Base-by-base conservation (phyloP, 257 asterid species). In the Plantago major region DNA sequence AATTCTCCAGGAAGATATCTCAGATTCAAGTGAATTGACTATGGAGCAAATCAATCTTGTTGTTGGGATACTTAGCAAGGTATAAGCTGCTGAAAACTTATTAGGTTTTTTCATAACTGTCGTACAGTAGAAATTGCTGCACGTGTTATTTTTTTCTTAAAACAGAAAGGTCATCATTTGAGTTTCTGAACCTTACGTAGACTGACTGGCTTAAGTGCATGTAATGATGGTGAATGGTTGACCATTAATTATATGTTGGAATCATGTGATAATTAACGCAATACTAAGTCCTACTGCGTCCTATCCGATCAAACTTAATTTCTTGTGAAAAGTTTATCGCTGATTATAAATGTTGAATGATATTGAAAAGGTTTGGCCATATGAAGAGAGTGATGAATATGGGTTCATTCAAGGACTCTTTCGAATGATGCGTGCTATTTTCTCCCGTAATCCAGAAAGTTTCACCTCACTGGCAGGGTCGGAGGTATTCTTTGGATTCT, bases 401-500 rank as follows among this genome's bases (percentile, higher is more conserved):
- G 99, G 96, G 71, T 84, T 92, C 64, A 59, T 89, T 63, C 99
- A 92, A 86, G 84, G 96, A 69, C 95, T 92, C 55, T 92, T 83
- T 52, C 77, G 81, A 63, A 81, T 87, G 91, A 89, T 82, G 89
- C 76, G 70, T 67, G 69, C 75, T 67, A 87, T 89, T 68, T 89
- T 84, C 73, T 81, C 91, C 52, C 78, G 77, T 67, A 80, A 79
- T 56, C 69, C 82, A 22, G 89, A 92, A 55, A 67, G 68, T 73
- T 83, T 92, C 72, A 66, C 77, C 50, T 71, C 88, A 7, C 71
- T 93, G 46, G 61, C 67, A 43, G 75, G 69, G 48, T 80, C 82
- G 37, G 97, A 84, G 97, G 99, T 92, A 80, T 53, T 53, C 42
- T 26, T 50, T 42, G 18, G 26, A 28, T 49, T 64, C 58, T 53